phyloP scores from a whole-genome alignment of 2,329 filamentous ascomycete species.

The Dactylella cylindrospora region DNA sequence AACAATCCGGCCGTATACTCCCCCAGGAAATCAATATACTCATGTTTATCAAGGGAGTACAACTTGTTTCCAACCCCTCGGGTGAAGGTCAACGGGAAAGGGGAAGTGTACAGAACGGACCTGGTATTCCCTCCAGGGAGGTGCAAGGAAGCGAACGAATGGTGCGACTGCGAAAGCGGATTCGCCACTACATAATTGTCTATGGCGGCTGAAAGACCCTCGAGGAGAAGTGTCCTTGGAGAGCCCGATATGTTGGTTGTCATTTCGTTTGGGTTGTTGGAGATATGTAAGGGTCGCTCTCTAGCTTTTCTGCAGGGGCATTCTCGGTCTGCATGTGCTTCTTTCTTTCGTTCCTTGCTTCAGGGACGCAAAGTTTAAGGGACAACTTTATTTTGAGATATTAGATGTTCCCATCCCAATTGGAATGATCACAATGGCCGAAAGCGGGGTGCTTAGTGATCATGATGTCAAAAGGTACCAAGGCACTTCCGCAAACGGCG shows the following conservation, averaged over 20 bases:
- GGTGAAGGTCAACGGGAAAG: slow-evolving; percentile 51
- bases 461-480: slow-evolving; percentile 2
- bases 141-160: slow-evolving; percentile 7
- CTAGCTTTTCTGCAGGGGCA: too few relatives aligned
- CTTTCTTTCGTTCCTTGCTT: too few relatives aligned
- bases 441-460: background rate
- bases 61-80: slow-evolving; percentile 49
- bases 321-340: too few relatives aligned
- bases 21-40: slow-evolving; percentile 63
- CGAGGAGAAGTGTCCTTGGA: too few relatives aligned
- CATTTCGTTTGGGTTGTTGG: too few relatives aligned
- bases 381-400: too few relatives aligned
- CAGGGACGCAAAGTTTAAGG: too few relatives aligned
- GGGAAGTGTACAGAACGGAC: slow-evolving; percentile 48
- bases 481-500: slow-evolving; percentile 7
- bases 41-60: slow-evolving; percentile 50
- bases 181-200: slow-evolving; percentile 8
- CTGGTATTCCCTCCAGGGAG: slow-evolving; percentile 25
- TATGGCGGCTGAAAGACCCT: slow-evolving; percentile 1
- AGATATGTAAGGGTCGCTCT: too few relatives aligned
- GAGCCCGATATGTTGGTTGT: too few relatives aligned
- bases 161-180: slow-evolving; percentile 1
- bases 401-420: too few relatives aligned
- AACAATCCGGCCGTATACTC: slow-evolving; percentile 68
- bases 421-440: too few relatives aligned